Conservation (phyloP, 164 flowering plant genomes). For the Saururus chinensis region DNA sequence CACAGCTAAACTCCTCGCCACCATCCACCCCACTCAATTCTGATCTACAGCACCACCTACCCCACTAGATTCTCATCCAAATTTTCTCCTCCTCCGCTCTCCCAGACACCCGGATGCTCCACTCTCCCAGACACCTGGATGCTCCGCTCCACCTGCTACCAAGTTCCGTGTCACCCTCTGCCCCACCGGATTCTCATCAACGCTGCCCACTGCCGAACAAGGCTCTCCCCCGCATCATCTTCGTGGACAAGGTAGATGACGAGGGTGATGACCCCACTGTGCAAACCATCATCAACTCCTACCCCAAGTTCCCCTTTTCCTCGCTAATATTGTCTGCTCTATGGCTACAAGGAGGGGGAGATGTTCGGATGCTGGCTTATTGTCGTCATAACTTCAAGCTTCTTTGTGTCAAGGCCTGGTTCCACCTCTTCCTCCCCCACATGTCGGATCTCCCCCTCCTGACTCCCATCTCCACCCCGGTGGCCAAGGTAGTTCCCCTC, state of each 20-base stretch:
- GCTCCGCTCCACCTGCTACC: conserved; percentile 35
- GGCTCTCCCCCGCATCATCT: conserved; percentile 39
- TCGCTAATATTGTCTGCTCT: conserved; percentile 47
- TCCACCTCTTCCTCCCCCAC: conserved; percentile 76
- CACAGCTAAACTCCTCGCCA: too few species aligned
- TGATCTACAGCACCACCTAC: too few species aligned
- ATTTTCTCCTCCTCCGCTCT: conserved; percentile 39
- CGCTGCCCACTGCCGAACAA: background rate
- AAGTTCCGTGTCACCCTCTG: background rate
- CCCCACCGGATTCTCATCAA: too few species aligned
- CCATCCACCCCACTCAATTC: too few species aligned
- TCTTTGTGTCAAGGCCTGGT: conserved; percentile 83
- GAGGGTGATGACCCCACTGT: conserved; percentile 9
- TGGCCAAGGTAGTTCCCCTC: conserved; percentile 90
- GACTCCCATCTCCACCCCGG: conserved; percentile 83
- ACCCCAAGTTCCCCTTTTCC: conserved; percentile 38
- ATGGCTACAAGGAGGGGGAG: conserved; percentile 83
- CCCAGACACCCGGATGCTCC: too few species aligned
- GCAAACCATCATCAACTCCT: conserved; percentile 32
- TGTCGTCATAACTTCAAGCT: conserved; percentile 76
- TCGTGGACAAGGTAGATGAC: conserved; percentile 42
- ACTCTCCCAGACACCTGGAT: conserved; percentile 41
- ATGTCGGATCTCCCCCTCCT: too few species aligned
- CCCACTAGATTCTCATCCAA: too few species aligned
- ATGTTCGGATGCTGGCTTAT: conserved; percentile 97